Evolutionary conservation across 495 filamentous ascomycete species (phyloP), one percentile per base, ranked within the genome.

Genomic region (Xylaria flabelliformis): DNA sequence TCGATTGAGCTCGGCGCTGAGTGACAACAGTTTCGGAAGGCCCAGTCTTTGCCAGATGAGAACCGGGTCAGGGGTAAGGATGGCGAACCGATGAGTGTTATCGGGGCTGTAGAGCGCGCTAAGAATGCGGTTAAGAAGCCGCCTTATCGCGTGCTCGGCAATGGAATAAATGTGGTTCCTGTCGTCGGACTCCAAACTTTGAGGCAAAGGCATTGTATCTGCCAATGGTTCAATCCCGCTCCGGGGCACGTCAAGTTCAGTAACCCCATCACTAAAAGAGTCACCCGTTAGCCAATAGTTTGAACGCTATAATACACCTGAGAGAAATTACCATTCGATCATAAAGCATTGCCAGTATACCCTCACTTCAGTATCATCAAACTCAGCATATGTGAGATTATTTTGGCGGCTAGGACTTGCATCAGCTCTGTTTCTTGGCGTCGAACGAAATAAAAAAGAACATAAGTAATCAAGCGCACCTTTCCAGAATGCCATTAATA

Each of bases 261-360:
- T 78, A 15, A 80, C 76, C 34, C 79, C 73, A 64, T 82, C 80
- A 66, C 78, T 80, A 51, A 1, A 1, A 50, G 26, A 53, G 51
- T 8, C 42, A 5, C n/a, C 41, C 62, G 71, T 69, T 74, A 72
- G 61, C 56, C 24, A 32, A 19, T 42, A 12, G 50, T 26, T 67
- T 19, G 17, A 56, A 42, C 10, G 3, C 10, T 34, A 8, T 1
- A 29, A 44, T 55, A 34, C 32, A 19, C 19, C 21, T 15, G 32
- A 1, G 26, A 72, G 17, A 15, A 42, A 15, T 34, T 72, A 79
- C 78, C 80, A 82, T 74, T 82, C 80, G 4, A 81, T 73, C 70
- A 80, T 79, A 64, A 81, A 82, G 58, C 79, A 81, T 17, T 78
- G 77, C 80, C 80, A 82, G 59, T 79, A 82, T 46, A 78, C 75